A percentile compares a stretch with the other conserved stretches of the same genome.
Evolutionary conservation across 306 rosid genomes (phyloP).

Genomic region (Quercus rubra): DNA sequence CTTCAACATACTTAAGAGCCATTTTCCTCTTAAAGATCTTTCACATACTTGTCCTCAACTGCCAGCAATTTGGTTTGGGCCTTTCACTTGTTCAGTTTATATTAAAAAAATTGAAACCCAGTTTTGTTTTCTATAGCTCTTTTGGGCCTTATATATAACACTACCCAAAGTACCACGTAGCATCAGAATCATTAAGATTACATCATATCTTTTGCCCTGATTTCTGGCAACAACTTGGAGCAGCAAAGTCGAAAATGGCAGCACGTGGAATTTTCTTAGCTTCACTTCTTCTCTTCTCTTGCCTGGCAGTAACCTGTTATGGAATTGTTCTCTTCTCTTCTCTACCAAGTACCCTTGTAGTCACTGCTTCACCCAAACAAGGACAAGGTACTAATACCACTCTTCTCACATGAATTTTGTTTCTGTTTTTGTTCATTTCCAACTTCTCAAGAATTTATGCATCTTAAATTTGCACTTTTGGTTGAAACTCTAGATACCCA

Average conservation of each 20-base stretch:
- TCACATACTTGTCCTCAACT: neutral
- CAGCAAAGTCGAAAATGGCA: slow-evolving; percentile 42
- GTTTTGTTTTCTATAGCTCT: neutral
- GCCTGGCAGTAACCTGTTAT: slow-evolving; percentile 44
- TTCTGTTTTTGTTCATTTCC: neutral
- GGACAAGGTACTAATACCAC: slow-evolving; percentile 45
- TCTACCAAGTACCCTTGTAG: slow-evolving; percentile 45
- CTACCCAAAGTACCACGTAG: neutral
- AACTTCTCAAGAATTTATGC: neutral
- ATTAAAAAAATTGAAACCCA: neutral
- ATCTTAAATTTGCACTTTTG: neutral
- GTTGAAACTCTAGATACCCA: neutral
- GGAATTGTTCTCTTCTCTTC: slow-evolving; percentile 53
- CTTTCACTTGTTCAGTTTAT: slow-evolving; percentile 15
- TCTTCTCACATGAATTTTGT: neutral
- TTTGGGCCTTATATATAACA: slow-evolving; percentile 23
- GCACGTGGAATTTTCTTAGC: slow-evolving; percentile 39
- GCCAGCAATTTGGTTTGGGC: slow-evolving; percentile 4
- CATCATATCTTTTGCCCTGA: neutral
- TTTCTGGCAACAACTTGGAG: slow-evolving; percentile 2
- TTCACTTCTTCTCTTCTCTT: slow-evolving; percentile 48
- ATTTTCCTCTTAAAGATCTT: neutral
- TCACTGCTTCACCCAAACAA: slow-evolving; percentile 61
- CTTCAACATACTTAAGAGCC: slow-evolving; percentile 26
- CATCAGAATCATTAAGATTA: neutral